Evolutionary conservation across 2,329 filamentous ascomycete species (phyloP), one percentile per base, ranked within the genome.

Genomic region (Sarocladium strictum): DNA sequence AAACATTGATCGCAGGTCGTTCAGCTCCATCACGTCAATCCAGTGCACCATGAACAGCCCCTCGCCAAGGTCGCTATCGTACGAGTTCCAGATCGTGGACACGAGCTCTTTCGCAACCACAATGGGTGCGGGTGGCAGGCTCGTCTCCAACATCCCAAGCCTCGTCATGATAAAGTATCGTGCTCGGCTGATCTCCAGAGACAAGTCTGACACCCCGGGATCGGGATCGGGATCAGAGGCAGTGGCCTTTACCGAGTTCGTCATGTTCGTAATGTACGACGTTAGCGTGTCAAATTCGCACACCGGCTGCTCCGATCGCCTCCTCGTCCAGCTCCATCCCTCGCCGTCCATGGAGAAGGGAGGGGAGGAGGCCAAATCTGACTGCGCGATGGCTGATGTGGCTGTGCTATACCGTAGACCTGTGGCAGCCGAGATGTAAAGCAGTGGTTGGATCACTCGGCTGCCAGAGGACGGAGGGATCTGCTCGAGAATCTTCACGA

Each of bases 11-110:
- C 63, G 60, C 24, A 69, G 53, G 23, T 67, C 62, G 15, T 64
- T 64, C 3, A 65, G 61, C 51, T 68, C 68, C 71, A 73, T 75
- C 3, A 75, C 69, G 51, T 75, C 72, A 3, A 74, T 63, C 72
- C 72, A 75, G 41, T 75, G 72, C 1, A 71, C 71, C 10, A 64
- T 58, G 11, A 62, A 56, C 0, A 63, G 60, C 0, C 64, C 69
- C 3, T 29, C 43, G n/a, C 43, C 43, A 15, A 47, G 3, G 3
- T 65, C 63, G 9, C 57, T 59, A 33, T 75, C 72, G 19, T 75
- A 75, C 0, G 67, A 68, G 1, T 63, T 64, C 72, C 72, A 75
- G 2, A 75, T 69, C 0, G 70, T 67, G n/a, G 65, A 69, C 7
- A 74, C 64, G 1, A 75, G 63, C 38, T 72, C 62, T 57, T 71